A percentile compares a stretch with the other conserved stretches of the same genome.
These are phyloP conservation scores for Fonsecaea pedrosoi DNA, from an alignment of 2,329 filamentous ascomycete genomes.

Conservation along the genomic window DNA sequence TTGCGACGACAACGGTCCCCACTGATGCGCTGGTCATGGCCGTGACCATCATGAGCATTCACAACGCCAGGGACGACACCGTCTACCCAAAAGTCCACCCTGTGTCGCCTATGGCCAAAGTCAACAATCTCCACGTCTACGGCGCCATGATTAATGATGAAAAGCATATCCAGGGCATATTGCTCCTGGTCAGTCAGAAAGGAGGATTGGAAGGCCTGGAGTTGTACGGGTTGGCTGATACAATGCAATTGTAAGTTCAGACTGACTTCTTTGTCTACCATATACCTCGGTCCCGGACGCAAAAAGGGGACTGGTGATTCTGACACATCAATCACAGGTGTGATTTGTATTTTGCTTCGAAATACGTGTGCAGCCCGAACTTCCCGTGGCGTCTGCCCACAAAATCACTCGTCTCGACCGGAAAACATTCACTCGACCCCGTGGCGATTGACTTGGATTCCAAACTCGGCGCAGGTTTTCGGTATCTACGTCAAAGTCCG, in stretches of 20 bases:
- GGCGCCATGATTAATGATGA: constrained; percentile 33
- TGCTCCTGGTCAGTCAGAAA: constrained; percentile 28
- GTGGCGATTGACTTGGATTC: constrained; percentile 31
- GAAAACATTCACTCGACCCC: constrained; percentile 30
- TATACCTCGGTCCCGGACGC: background rate
- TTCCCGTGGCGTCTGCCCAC: constrained; percentile 23
- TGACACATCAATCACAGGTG: constrained; percentile 19
- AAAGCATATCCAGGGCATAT: constrained; percentile 29
- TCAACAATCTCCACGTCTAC: constrained; percentile 32
- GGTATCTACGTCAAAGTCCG: constrained; percentile 24
- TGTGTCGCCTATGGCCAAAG: constrained; percentile 23
- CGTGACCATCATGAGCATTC: constrained; percentile 28
- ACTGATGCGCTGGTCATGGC: constrained; percentile 34
- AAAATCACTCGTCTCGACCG: constrained; percentile 24
- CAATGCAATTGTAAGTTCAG: constrained; percentile 31
- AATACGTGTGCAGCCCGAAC: constrained; percentile 20
- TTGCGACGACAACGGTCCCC: background rate
- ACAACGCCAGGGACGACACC: constrained; percentile 21
- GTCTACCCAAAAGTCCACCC: constrained; percentile 28
- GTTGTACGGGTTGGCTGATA: constrained; percentile 34
- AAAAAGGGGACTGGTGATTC: background rate
- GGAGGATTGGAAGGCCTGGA: constrained; percentile 29
- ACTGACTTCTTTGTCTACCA: background rate
- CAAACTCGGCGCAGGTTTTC: constrained; percentile 32
- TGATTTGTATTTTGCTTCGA: constrained; percentile 34